phyloP scores from a whole-genome alignment of 495 filamentous ascomycete species.

The Hypoxylon perforatum region DNA sequence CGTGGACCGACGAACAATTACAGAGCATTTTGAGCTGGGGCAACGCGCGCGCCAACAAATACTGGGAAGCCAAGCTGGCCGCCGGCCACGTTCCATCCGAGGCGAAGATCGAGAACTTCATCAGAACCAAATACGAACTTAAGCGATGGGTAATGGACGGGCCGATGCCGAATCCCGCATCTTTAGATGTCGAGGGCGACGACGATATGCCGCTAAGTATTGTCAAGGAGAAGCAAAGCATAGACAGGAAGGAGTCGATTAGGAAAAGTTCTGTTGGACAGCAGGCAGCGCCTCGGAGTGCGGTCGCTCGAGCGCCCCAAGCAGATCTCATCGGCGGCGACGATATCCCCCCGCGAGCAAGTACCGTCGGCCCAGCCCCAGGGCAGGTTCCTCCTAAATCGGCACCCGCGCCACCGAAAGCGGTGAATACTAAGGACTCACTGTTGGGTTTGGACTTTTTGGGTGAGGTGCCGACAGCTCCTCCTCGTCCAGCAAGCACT shows the following conservation, averaged over 20 bases:
- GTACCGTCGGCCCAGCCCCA: slow-evolving; percentile 72
- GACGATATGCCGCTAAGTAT: slow-evolving; percentile 76
- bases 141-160: slow-evolving; percentile 99
- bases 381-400: slow-evolving; percentile 74
- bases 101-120: slow-evolving; percentile 99
- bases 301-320: slow-evolving; percentile 52
- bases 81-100: slow-evolving; percentile 95
- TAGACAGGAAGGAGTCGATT: slow-evolving; percentile 60
- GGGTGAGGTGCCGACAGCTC: slow-evolving; percentile 71
- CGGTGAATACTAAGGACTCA: slow-evolving; percentile 76
- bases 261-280: slow-evolving; percentile 56
- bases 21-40: slow-evolving; percentile 94
- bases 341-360: slow-evolving; percentile 60
- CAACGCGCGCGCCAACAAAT: slow-evolving; percentile 95
- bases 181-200: slow-evolving; percentile 84
- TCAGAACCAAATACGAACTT: slow-evolving; percentile 96
- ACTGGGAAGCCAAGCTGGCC: slow-evolving; percentile 96
- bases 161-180: slow-evolving; percentile 87
- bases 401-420: slow-evolving; percentile 67
- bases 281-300: slow-evolving; percentile 39
- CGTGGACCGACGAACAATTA: slow-evolving; percentile 98
- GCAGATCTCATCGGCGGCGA: slow-evolving; percentile 63
- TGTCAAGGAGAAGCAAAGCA: slow-evolving; percentile 67
- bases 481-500: slow-evolving; percentile 78
- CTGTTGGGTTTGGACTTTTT: slow-evolving; percentile 95